Percentiles rank a stretch among this genome's conserved stretches.
phyloP scores from a whole-genome alignment of 148 eudicot species.

The Rhododendron molle region DNA sequence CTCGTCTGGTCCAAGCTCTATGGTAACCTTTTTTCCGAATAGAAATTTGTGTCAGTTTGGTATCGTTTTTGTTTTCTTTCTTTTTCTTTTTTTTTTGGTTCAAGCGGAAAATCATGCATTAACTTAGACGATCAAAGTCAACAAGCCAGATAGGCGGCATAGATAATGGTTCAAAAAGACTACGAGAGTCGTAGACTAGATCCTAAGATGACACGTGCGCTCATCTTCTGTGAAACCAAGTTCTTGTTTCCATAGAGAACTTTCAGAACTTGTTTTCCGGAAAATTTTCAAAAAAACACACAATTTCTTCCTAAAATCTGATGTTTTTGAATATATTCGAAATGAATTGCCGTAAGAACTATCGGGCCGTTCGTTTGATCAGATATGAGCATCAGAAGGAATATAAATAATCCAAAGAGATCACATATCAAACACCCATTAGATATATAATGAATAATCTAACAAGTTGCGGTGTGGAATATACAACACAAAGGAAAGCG shows the following conservation, averaged over 20 bases:
- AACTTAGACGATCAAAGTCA: too few species aligned
- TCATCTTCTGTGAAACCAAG: background rate
- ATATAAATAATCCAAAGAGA: background rate
- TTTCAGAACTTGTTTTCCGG: background rate
- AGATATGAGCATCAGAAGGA: background rate
- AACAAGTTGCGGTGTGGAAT: background rate
- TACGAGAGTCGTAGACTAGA: too few species aligned
- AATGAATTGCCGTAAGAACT: background rate
- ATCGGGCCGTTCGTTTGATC: background rate
- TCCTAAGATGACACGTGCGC: too few species aligned
- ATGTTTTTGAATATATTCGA: background rate
- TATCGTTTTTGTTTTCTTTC: background rate
- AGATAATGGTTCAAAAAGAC: too few species aligned
- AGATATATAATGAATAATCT: background rate
- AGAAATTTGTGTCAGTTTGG: background rate
- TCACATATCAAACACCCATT: background rate
- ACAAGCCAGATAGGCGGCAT: too few species aligned
- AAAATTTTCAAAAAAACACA: background rate
- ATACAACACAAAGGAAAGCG: background rate
- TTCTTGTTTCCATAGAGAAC: background rate
- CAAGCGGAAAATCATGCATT: too few species aligned
- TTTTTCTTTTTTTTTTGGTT: too few species aligned
- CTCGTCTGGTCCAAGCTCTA: conserved; percentile 65
- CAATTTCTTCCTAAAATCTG: background rate
- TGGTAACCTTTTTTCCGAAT: conserved; percentile 24